Evolutionary conservation across 495 filamentous ascomycete species (phyloP).

Genomic region (Trichocladium antarcticum): DNA sequence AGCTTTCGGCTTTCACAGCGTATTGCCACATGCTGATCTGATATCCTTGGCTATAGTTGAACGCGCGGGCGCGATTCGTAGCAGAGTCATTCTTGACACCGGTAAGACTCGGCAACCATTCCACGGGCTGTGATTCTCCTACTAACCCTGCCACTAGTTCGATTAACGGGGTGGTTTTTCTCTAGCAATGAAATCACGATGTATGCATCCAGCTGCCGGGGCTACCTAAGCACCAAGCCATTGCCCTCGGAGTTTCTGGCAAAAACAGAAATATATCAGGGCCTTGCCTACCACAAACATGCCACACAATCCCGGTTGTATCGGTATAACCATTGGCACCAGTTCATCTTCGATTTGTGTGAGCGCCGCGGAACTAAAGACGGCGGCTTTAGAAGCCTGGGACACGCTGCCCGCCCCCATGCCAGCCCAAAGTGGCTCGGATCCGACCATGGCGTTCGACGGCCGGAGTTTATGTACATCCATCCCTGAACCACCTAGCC

Average conservation of each 20-base stretch:
- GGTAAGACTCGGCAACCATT: conserved; percentile 42
- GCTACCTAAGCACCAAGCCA: neutral
- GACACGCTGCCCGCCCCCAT: too few species aligned
- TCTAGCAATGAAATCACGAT: neutral
- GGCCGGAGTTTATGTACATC: too few species aligned
- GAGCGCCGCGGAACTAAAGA: too few species aligned
- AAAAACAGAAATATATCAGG: neutral
- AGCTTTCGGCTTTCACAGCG: neutral
- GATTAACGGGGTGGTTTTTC: neutral
- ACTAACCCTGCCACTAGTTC: conserved; percentile 2
- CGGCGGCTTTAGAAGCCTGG: too few species aligned
- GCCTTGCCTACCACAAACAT: too few species aligned
- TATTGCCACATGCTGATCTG: neutral
- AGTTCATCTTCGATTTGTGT: too few species aligned
- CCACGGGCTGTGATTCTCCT: neutral
- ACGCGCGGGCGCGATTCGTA: conserved; percentile 93
- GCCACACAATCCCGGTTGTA: neutral
- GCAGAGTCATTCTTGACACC: conserved; percentile 96
- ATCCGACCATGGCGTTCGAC: too few species aligned
- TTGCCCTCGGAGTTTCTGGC: conserved; percentile 12
- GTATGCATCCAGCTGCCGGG: neutral
- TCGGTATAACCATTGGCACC: too few species aligned
- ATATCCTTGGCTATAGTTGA: conserved; percentile 51
- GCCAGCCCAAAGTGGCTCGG: too few species aligned
- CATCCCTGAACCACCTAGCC: too few species aligned